Conservation (phyloP, 179 eudicot species). For the Amaranthus tricolor region DNA sequence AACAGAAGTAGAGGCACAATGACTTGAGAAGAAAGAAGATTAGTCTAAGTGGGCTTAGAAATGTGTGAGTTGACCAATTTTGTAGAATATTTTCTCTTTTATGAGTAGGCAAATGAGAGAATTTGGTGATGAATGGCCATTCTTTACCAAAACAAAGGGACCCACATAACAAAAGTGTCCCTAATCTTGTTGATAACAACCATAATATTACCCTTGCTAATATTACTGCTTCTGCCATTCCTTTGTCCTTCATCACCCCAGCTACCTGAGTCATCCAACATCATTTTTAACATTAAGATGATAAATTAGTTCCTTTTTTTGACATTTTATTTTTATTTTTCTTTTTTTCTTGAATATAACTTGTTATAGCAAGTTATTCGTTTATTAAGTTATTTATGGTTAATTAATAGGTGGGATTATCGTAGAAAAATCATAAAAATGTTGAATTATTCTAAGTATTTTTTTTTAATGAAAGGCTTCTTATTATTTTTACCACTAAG, state of each 20-base stretch:
- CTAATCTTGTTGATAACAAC: constrained; percentile 50
- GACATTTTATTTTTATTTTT: too few relatives aligned
- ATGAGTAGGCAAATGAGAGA: constrained; percentile 36
- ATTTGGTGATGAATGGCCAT: constrained; percentile 59
- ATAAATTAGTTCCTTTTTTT: too few relatives aligned
- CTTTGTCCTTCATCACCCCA: constrained; percentile 30
- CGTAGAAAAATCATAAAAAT: too few relatives aligned
- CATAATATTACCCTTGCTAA: constrained; percentile 38
- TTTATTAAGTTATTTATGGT: too few relatives aligned
- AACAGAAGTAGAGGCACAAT: constrained; percentile 31
- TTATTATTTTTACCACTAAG: too few relatives aligned
- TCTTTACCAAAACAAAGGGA: constrained; percentile 31
- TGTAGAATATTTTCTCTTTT: constrained; percentile 41
- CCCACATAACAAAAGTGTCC: constrained; percentile 60
- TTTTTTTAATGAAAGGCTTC: too few relatives aligned
- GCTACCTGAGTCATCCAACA: constrained; percentile 36
- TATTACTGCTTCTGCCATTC: constrained; percentile 39
- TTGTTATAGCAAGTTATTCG: too few relatives aligned
- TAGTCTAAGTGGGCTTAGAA: constrained; percentile 27
- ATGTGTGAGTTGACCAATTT: constrained; percentile 28
- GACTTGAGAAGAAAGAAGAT: constrained; percentile 30
- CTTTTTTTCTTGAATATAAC: too few relatives aligned
- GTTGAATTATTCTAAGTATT: too few relatives aligned
- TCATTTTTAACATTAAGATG: too few relatives aligned
- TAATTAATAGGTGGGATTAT: too few relatives aligned